A percentile compares a stretch with the other conserved stretches of the same genome.
Conservation (phyloP, 2,329 filamentous ascomycete species). For the Plectosphaerella plurivora region DNA sequence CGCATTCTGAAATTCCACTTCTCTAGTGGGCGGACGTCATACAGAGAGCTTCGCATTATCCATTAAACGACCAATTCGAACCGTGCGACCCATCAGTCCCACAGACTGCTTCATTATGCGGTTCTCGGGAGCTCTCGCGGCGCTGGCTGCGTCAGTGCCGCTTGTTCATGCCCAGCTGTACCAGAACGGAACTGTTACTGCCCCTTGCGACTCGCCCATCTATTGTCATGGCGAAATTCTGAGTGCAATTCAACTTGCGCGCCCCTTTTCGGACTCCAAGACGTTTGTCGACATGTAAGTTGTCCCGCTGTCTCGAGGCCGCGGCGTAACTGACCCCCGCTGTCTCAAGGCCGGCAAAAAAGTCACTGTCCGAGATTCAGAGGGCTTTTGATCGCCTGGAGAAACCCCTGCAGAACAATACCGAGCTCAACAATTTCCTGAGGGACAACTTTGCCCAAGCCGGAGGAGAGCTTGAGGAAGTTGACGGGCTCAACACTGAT, state of each 20-base stretch:
- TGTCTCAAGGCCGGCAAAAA: conserved; percentile 50
- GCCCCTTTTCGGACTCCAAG: conserved; percentile 63
- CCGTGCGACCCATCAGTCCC: too few relatives aligned
- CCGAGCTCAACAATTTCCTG: conserved; percentile 58
- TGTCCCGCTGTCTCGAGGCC: not conserved
- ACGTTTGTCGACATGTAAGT: conserved; percentile 66
- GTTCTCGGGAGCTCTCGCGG: conserved; percentile 1
- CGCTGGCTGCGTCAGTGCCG: conserved; percentile 8
- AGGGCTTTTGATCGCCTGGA: conserved; percentile 54
- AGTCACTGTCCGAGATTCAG: conserved; percentile 55
- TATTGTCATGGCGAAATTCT: conserved; percentile 65
- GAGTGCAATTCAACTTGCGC: conserved; percentile 56
- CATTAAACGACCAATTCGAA: too few relatives aligned
- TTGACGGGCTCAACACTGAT: conserved; percentile 51
- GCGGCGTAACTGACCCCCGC: conserved; percentile 3
- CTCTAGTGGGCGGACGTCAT: too few relatives aligned
- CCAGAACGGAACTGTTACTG: conserved; percentile 54
- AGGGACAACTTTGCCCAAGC: conserved; percentile 58
- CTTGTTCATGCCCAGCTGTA: conserved; percentile 42
- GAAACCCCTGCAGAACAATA: conserved; percentile 60
- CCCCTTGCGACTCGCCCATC: conserved; percentile 63
- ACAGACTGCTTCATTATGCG: not conserved
- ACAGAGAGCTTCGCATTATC: too few relatives aligned
- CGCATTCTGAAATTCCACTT: too few relatives aligned
- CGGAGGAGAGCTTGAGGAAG: conserved; percentile 55